Base-by-base conservation (phyloP, 768 basidiomycete species). In the Inosperma sp. region DNA sequence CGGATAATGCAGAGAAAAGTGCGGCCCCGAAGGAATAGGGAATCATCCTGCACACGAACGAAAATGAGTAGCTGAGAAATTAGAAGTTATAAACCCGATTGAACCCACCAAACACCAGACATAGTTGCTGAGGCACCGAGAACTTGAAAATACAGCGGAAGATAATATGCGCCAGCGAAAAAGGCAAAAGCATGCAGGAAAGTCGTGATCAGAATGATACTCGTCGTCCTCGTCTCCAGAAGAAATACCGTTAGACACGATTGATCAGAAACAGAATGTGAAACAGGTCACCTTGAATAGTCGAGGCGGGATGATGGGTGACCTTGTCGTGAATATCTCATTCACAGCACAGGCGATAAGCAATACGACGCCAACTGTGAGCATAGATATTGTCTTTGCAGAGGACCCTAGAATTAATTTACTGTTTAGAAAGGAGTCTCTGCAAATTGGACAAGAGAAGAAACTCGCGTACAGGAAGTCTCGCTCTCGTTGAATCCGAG, bases 81-180 rank as follows among this genome's bases (percentile, higher is more conserved):
- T 5, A 49, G 17, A 37, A 30, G 17, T 51, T 31, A 23, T 42
- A 45, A 33, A 21, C 12, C 14, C 4, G 16, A 33, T n/a, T n/a
- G 7, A 8, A 51, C 12, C 63, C 62, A 83, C 84, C 76, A 70
- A 25, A 88, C 73, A 40, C 84, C 84, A 23, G 85, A 76, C 43
- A 66, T 72, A 1, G 85, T 88, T 7, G 87, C 84, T 4, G 84
- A 84, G 1, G 84, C 72, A 1, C 88, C 88, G 9, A 88, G 73
- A 4, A 83, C 78, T 68, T 90, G 88, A 64, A 76, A 90, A 59
- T 84, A 90, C 3, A 89, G 59, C 1, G 87, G 87, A 7, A 90
- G 73, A 58, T 88, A 88, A 58, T 70, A 84, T 36, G 80, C 77
- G 25, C 75, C 77, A 76, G 31, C 33, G 54, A 86, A 84, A 67